Conservation (phyloP, 768 basidiomycete genomes). For the Neoboletus magnificus region DNA sequence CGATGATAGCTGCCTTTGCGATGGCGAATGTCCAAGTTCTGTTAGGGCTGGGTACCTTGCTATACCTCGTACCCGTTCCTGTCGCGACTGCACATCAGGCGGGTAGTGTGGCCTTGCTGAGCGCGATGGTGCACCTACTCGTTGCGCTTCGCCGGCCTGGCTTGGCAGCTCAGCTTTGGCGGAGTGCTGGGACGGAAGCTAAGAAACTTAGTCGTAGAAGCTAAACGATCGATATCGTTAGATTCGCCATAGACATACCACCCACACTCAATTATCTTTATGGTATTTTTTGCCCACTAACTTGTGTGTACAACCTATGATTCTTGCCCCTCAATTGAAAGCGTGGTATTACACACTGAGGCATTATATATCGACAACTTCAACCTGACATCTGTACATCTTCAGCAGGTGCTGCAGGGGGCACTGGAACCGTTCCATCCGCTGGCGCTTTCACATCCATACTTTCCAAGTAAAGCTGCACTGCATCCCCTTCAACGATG, state of each 20-base stretch:
- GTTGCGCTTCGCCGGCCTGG: constrained; percentile 71
- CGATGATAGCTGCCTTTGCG: constrained; percentile 60
- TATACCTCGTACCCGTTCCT: constrained; percentile 91
- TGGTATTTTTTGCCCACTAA: not conserved
- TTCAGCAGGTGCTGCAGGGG: constrained; percentile 43
- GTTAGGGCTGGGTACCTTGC: constrained; percentile 72
- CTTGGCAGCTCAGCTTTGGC: constrained; percentile 59
- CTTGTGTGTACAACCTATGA: not conserved
- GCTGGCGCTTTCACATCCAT: constrained; percentile 71
- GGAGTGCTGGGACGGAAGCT: constrained; percentile 32
- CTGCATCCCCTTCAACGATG: constrained; percentile 79
- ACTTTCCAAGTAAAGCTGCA: constrained; percentile 69
- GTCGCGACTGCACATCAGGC: constrained; percentile 94
- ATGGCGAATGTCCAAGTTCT: constrained; percentile 84
- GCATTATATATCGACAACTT: constrained; percentile 22
- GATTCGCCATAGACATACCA: constrained; percentile 14
- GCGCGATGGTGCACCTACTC: constrained; percentile 74
- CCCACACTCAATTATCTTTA: constrained; percentile 27
- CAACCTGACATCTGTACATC: constrained; percentile 87
- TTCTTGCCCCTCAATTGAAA: constrained; percentile 2
- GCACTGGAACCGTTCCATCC: constrained; percentile 37
- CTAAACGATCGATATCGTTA: constrained; percentile 1
- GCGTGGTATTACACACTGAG: constrained; percentile 6
- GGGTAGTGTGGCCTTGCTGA: constrained; percentile 85
- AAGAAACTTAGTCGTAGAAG: constrained; percentile 11